These are phyloP conservation scores for Eucalyptus sideroxylon DNA, from an alignment of 345 rosid species.

Conservation along the genomic window DNA sequence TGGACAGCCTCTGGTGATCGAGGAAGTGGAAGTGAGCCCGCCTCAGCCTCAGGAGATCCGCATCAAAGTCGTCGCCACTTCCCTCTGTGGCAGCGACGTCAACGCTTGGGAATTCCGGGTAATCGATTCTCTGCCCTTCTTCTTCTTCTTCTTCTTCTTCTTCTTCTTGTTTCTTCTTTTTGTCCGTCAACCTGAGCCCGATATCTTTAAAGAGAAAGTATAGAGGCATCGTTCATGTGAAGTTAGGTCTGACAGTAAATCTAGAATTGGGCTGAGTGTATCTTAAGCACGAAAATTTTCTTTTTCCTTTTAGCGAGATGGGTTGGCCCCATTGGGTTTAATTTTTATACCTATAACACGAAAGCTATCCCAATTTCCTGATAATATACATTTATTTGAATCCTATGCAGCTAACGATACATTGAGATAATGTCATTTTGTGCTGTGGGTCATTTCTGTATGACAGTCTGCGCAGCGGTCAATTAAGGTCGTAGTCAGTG, in stretches of 20 bases:
- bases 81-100: conserved; percentile 85
- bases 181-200: not conserved
- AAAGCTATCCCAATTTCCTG: not conserved
- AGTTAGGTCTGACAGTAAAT: not conserved
- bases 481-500: too few relatives aligned
- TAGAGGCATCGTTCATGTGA: not conserved
- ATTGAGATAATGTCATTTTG: not conserved
- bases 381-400: not conserved
- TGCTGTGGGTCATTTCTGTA: too few relatives aligned
- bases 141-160: not conserved
- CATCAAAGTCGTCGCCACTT: conserved; percentile 71
- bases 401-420: not conserved
- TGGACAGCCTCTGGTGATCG: conserved; percentile 69
- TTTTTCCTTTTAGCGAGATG: not conserved
- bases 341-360: not conserved
- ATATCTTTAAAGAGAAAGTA: not conserved
- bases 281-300: not conserved
- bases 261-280: not conserved
- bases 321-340: not conserved
- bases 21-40: conserved; percentile 77
- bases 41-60: conserved; percentile 77
- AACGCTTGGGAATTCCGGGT: conserved; percentile 85
- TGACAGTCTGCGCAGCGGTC: too few relatives aligned
- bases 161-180: not conserved
- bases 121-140: not conserved